phyloP scores from a whole-genome alignment of 305 asterid species.

The Solanum aculeatissimum region DNA sequence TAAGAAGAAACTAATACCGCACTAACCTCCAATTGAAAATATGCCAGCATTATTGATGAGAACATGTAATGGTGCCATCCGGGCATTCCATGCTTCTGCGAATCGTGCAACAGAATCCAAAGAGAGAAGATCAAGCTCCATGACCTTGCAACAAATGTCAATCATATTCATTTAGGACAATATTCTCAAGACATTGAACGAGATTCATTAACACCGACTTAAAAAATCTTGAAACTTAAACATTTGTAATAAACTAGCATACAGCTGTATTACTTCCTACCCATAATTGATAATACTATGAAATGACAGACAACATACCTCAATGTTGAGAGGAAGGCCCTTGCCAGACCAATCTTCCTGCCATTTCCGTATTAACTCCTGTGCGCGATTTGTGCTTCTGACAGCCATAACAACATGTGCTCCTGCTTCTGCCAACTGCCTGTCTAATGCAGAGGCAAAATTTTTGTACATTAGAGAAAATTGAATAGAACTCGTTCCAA shows the following conservation, averaged over 20 bases:
- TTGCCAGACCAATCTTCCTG: constrained; percentile 70
- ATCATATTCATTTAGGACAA: neutral
- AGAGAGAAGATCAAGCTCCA: constrained; percentile 90
- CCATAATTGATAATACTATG: neutral
- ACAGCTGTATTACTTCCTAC: neutral
- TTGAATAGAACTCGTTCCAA: neutral
- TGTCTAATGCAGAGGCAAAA: constrained; percentile 14
- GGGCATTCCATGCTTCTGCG: constrained; percentile 78
- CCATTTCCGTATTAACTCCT: constrained; percentile 53
- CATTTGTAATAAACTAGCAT: neutral
- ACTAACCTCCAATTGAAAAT: constrained; percentile 84
- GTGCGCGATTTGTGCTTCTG: constrained; percentile 51
- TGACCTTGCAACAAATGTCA: constrained; percentile 28
- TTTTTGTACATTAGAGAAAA: constrained; percentile 1
- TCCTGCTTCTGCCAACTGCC: constrained; percentile 82
- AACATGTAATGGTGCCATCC: constrained; percentile 61
- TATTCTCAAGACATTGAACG: neutral
- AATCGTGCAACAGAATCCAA: constrained; percentile 80
- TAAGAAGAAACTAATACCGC: neutral
- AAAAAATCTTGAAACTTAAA: neutral
- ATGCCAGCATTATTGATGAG: constrained; percentile 92
- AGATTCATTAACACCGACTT: neutral
- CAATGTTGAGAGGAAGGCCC: constrained; percentile 86
- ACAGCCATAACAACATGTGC: constrained; percentile 85
- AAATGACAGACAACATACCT: constrained; percentile 28